These are phyloP conservation scores for Tolypocladium endophyticum DNA, from an alignment of 2,329 filamentous ascomycete genomes.

Conservation along the genomic window DNA sequence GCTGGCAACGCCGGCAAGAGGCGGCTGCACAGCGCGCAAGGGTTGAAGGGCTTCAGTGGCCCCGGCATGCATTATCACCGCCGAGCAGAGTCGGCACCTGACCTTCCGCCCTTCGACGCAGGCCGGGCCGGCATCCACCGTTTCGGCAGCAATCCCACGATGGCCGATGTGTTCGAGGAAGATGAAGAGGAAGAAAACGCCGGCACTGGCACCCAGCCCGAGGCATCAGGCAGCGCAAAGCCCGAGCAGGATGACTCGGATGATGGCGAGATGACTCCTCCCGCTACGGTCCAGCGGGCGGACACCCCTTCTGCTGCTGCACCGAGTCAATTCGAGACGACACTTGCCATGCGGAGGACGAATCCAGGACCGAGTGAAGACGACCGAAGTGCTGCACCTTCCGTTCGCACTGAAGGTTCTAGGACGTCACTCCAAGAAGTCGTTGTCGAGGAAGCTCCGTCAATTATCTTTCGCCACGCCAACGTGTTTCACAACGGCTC, in stretches of 20 bases:
- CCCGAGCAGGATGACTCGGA: conserved; percentile 31
- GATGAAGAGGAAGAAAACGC: conserved; percentile 55
- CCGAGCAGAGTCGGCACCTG: conserved; percentile 70
- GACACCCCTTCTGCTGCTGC: conserved; percentile 12
- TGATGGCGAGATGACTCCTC: conserved; percentile 25
- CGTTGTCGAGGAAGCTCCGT: conserved; percentile 35
- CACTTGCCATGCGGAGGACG: conserved; percentile 26
- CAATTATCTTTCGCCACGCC: conserved; percentile 27
- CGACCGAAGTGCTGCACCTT: conserved; percentile 13
- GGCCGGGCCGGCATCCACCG: conserved; percentile 46
- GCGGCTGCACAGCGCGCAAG: conserved; percentile 66
- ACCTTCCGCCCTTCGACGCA: conserved; percentile 64
- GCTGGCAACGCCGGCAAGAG: conserved; percentile 46
- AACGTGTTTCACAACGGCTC: conserved; percentile 20
- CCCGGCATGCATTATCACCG: conserved; percentile 68
- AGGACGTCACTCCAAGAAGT: conserved; percentile 40
- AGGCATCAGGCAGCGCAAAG: neutral
- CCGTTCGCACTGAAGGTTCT: conserved; percentile 37
- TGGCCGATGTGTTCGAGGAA: conserved; percentile 83
- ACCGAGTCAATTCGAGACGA: conserved; percentile 9
- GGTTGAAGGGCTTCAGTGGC: conserved; percentile 56
- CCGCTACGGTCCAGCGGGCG: conserved; percentile 9
- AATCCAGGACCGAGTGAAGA: conserved; percentile 34
- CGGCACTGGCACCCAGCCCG: conserved; percentile 13
- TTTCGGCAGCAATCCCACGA: conserved; percentile 58